Percentiles rank a stretch among this genome's conserved stretches.
Conservation (phyloP, 345 rosid species). For the Citrus mangshanensis region DNA sequence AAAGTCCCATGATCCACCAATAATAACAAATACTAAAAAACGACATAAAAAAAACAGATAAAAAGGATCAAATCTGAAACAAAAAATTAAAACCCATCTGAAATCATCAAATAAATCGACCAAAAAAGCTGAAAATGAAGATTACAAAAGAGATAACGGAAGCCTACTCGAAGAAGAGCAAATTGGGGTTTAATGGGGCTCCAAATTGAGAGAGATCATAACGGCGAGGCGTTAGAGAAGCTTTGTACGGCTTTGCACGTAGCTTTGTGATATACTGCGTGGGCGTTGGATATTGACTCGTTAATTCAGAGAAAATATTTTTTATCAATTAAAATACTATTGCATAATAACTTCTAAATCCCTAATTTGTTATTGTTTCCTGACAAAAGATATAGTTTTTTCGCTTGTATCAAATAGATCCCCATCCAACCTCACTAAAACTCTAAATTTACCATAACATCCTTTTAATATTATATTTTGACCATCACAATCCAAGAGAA, state of each 20-base stretch:
- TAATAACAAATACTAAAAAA: neutral
- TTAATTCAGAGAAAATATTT: neutral
- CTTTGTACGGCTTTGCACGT: neutral
- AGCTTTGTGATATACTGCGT: neutral
- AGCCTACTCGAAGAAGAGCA: neutral
- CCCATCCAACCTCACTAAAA: too few species aligned
- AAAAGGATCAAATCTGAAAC: neutral
- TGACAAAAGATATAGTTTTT: too few species aligned
- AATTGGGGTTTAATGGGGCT: neutral
- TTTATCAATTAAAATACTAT: neutral
- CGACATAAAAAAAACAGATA: neutral
- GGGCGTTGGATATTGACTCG: slow-evolving; percentile 1
- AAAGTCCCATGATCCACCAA: slow-evolving; percentile 3
- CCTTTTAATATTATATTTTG: too few species aligned
- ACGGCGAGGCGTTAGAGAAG: neutral
- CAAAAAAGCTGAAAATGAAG: neutral
- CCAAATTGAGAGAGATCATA: neutral
- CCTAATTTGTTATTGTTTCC: neutral
- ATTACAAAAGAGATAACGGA: neutral
- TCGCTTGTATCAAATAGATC: too few species aligned
- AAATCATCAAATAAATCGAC: neutral
- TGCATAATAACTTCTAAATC: neutral
- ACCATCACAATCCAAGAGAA: too few species aligned
- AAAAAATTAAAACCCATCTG: neutral
- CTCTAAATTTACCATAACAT: too few species aligned